Conservation (phyloP, 1,139 yeast species). For the Lodderomyces metapsilosis region DNA sequence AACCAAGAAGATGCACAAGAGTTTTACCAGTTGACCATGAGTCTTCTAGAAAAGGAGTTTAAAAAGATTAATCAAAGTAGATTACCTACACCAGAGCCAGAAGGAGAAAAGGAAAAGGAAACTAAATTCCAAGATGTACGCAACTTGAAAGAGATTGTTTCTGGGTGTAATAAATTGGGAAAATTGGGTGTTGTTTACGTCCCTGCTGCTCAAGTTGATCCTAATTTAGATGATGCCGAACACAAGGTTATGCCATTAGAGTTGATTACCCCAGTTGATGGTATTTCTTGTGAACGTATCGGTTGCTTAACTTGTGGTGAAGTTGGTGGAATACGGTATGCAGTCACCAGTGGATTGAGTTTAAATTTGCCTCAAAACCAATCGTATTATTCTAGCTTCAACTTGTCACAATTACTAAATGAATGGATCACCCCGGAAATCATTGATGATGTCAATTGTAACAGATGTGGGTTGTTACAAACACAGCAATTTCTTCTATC, state of each 20-base stretch:
- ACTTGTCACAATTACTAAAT: slow-evolving; percentile 56
- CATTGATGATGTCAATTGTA: slow-evolving; percentile 90
- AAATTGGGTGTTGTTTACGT: slow-evolving; percentile 61
- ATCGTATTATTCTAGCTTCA: slow-evolving; percentile 39
- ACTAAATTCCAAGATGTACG: slow-evolving; percentile 21
- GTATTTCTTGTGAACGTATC: slow-evolving; percentile 79
- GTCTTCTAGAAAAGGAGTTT: slow-evolving; percentile 68
- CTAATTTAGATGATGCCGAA: slow-evolving; percentile 45
- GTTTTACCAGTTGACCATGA: slow-evolving; percentile 78
- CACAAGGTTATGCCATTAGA: slow-evolving; percentile 51
- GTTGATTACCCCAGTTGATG: slow-evolving; percentile 85
- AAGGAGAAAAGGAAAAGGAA: slow-evolving; percentile 11
- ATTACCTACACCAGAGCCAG: slow-evolving; percentile 23
- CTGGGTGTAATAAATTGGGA: slow-evolving; percentile 55
- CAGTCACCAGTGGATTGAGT: slow-evolving; percentile 79
- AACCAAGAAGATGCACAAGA: slow-evolving; percentile 96
- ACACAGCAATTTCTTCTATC: slow-evolving; percentile 51
- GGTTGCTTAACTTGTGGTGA: slow-evolving; percentile 91
- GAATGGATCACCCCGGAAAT: slow-evolving; percentile 82
- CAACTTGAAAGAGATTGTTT: slow-evolving; percentile 22
- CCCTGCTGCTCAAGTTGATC: slow-evolving; percentile 73
- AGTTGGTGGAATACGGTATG: slow-evolving; percentile 84
- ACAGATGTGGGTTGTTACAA: slow-evolving; percentile 76
- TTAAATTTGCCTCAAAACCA: slow-evolving; percentile 53
- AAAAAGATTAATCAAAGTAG: slow-evolving; percentile 22